Conservation (phyloP, 1,139 yeast species). For the Komagataea norvegica region DNA sequence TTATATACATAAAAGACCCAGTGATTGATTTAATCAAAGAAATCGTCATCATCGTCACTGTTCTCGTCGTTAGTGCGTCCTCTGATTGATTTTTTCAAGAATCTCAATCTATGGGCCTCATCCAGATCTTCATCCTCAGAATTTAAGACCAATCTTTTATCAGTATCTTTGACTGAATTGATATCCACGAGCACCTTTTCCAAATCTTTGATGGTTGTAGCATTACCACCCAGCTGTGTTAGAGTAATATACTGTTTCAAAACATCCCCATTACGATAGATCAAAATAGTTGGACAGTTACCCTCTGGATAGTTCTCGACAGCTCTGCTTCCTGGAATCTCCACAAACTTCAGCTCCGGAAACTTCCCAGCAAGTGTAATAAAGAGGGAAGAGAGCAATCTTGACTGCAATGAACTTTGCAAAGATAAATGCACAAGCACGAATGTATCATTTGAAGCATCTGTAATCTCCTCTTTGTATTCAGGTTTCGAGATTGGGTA, state of each 20-base stretch:
- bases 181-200: slow-evolving; percentile 64
- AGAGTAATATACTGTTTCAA: slow-evolving; percentile 76
- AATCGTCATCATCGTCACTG: slow-evolving; percentile 39
- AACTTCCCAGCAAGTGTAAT: slow-evolving; percentile 49
- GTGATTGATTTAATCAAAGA: slow-evolving; percentile 18
- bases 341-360: slow-evolving; percentile 85
- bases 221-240: slow-evolving; percentile 78
- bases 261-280: slow-evolving; percentile 74
- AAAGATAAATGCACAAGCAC: slow-evolving; percentile 79
- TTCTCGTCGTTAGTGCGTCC: slow-evolving; percentile 39
- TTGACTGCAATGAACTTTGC: slow-evolving; percentile 66
- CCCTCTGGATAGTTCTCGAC: slow-evolving; percentile 86
- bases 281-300: slow-evolving; percentile 85
- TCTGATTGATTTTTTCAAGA: slow-evolving; percentile 51
- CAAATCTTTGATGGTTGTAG: slow-evolving; percentile 61
- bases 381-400: slow-evolving; percentile 58
- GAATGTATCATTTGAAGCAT: slow-evolving; percentile 54
- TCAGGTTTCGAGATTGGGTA: slow-evolving; percentile 80
- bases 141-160: slow-evolving; percentile 60
- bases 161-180: slow-evolving; percentile 60
- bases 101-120: slow-evolving; percentile 47
- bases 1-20: not conserved
- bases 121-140: slow-evolving; percentile 51
- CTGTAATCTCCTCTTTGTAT: slow-evolving; percentile 79
- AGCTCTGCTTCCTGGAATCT: slow-evolving; percentile 83